Evolutionary conservation across 805 yeast genomes (phyloP).

Genomic region (Wickerhamomyces hampshirensis): DNA sequence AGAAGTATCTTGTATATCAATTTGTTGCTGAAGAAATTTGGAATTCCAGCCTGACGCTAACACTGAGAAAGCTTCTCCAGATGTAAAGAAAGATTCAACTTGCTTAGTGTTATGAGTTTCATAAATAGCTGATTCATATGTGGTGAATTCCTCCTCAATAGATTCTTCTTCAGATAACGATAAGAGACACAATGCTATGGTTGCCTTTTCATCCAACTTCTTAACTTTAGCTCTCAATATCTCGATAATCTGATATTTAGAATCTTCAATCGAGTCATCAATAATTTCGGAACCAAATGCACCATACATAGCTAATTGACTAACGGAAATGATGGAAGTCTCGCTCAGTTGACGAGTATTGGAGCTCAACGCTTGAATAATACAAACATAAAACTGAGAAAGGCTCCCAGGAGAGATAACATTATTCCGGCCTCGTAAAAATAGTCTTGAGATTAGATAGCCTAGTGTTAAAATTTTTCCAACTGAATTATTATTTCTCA

Average conservation of each 20-base stretch:
- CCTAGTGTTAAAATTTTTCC: conserved; percentile 32
- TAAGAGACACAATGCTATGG: conserved; percentile 50
- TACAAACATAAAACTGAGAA: background rate
- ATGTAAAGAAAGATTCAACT: conserved; percentile 67
- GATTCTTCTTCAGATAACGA: conserved; percentile 33
- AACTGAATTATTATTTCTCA: conserved; percentile 8
- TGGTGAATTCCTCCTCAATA: conserved; percentile 26
- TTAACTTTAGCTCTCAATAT: conserved; percentile 38
- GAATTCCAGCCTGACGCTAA: conserved; percentile 77
- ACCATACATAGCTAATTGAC: conserved; percentile 37
- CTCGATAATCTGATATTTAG: conserved; percentile 25
- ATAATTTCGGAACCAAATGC: conserved; percentile 23
- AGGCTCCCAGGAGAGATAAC: no score
- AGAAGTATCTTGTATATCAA: conserved; percentile 47
- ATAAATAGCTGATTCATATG: conserved; percentile 37
- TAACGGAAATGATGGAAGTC: conserved; percentile 23
- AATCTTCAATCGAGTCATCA: conserved; percentile 9
- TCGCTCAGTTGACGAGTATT: no score
- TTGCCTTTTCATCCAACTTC: conserved; percentile 55
- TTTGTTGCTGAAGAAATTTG: conserved; percentile 40
- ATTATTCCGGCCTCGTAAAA: conserved; percentile 13
- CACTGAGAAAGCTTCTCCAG: conserved; percentile 80
- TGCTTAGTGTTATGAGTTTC: conserved; percentile 64
- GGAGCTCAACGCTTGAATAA: no score
- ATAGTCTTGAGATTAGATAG: conserved; percentile 42